These are phyloP conservation scores for Glonium stellatum DNA, from an alignment of 495 filamentous ascomycete species.

Conservation along the genomic window DNA sequence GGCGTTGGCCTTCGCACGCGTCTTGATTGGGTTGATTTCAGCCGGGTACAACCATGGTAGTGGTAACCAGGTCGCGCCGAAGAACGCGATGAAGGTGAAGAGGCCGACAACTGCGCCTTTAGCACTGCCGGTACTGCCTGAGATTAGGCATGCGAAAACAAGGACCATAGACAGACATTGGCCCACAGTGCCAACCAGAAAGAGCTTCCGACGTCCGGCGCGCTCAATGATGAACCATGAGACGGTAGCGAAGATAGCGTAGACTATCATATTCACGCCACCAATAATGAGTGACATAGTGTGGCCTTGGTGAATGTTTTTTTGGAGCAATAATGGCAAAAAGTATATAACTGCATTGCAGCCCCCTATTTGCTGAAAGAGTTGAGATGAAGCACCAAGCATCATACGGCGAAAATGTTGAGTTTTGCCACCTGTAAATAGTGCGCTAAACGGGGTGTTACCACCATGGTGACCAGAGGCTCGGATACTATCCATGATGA, in stretches of 20 bases:
- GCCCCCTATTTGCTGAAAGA: slow-evolving; percentile 74
- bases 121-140: slow-evolving; percentile 7
- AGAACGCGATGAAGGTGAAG: slow-evolving; percentile 35
- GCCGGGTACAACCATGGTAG: slow-evolving; percentile 60
- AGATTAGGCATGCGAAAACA: slow-evolving; percentile 23
- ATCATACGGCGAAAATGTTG: slow-evolving; percentile 60
- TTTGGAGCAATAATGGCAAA: slow-evolving; percentile 68
- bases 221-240: slow-evolving; percentile 59
- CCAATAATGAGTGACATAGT: slow-evolving; percentile 63
- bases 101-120: slow-evolving; percentile 27
- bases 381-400: slow-evolving; percentile 54
- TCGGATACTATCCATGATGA: slow-evolving; percentile 58
- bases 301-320: slow-evolving; percentile 50
- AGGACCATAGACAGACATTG: slow-evolving; percentile 35
- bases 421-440: slow-evolving; percentile 56
- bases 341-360: slow-evolving; percentile 85
- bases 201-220: slow-evolving; percentile 22
- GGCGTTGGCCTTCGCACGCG: slow-evolving; percentile 59
- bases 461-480: slow-evolving; percentile 51
- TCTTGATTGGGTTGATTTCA: slow-evolving; percentile 57
- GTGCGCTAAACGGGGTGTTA: slow-evolving; percentile 47
- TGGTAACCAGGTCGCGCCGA: slow-evolving; percentile 54
- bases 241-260: slow-evolving; percentile 66
- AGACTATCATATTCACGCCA: slow-evolving; percentile 74
- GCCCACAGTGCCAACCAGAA: slow-evolving; percentile 24